Percentiles rank a stretch among this genome's conserved stretches.
phyloP scores from a whole-genome alignment of 192 early-diverging fungal species.

The Chytriomyces hyalinus region DNA sequence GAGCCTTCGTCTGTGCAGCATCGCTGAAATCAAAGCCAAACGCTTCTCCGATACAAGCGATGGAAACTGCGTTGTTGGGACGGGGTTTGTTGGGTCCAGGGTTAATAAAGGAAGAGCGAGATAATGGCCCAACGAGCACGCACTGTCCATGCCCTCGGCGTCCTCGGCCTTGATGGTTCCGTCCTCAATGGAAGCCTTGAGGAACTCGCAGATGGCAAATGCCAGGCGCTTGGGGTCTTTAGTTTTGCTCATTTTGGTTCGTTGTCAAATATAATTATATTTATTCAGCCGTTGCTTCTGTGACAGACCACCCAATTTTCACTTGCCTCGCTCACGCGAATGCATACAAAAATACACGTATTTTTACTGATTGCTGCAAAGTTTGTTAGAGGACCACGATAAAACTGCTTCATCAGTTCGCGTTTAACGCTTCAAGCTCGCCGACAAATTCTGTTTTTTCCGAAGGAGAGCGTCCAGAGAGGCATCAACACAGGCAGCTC shows the following conservation, averaged over 20 bases:
- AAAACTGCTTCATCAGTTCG: too few relatives aligned
- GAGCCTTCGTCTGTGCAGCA: constrained; percentile 62
- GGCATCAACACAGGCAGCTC: too few relatives aligned
- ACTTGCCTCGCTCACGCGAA: too few relatives aligned
- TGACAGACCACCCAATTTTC: too few relatives aligned
- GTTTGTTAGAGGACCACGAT: too few relatives aligned
- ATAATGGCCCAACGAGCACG: not conserved
- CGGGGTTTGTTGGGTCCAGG: not conserved
- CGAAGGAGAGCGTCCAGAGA: too few relatives aligned
- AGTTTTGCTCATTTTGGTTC: not conserved
- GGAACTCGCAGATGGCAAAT: constrained; percentile 83
- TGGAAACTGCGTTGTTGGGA: constrained; percentile 64
- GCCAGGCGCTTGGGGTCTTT: constrained; percentile 60
- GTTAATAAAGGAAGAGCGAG: not conserved
- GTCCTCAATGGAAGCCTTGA: constrained; percentile 69
- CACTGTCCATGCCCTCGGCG: constrained; percentile 81
- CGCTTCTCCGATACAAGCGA: constrained; percentile 93
- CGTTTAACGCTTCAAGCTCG: too few relatives aligned
- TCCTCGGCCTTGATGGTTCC: constrained; percentile 78
- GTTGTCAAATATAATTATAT: too few relatives aligned
- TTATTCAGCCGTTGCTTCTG: not conserved
- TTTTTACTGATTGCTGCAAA: too few relatives aligned
- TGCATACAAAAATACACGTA: too few relatives aligned
- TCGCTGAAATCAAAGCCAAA: constrained; percentile 87
- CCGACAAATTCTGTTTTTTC: too few relatives aligned